These are phyloP conservation scores for Babesia bigemina DNA, from an alignment of 169 alveolate genomes.

Conservation along the genomic window DNA sequence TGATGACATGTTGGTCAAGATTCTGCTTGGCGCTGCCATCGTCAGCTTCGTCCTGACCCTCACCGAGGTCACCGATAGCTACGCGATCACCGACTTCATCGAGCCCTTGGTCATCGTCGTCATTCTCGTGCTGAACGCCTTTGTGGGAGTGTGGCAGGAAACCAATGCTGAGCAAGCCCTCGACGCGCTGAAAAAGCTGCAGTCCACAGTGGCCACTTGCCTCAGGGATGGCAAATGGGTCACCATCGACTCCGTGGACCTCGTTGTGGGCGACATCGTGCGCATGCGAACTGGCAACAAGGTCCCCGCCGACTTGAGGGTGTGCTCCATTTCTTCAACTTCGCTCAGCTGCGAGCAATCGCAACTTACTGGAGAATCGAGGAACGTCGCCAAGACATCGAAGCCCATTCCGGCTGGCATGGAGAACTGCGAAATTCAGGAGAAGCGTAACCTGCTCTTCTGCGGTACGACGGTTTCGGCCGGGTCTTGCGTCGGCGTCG, in stretches of 20 bases:
- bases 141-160: conserved; percentile 98
- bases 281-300: conserved; percentile 94
- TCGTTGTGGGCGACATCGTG: conserved; percentile 97
- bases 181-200: conserved; percentile 94
- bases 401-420: conserved; percentile 69
- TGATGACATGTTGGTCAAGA: conserved; percentile 93
- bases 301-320: conserved; percentile 97
- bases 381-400: conserved; percentile 84
- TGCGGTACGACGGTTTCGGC: conserved; percentile 92
- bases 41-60: conserved; percentile 91
- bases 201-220: conserved; percentile 90
- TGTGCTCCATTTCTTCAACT: conserved; percentile 89
- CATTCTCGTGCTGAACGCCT: conserved; percentile 93
- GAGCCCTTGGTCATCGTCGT: conserved; percentile 95
- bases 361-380: conserved; percentile 96
- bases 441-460: conserved; percentile 89
- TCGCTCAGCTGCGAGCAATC: conserved; percentile 93
- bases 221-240: conserved; percentile 93
- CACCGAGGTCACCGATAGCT: conserved; percentile 88
- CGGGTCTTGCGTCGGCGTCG: conserved; percentile 94
- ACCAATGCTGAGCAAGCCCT: conserved; percentile 97
- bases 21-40: conserved; percentile 94
- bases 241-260: conserved; percentile 87
- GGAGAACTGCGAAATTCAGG: conserved; percentile 81
- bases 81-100: conserved; percentile 93